These are phyloP conservation scores for Xylaria sp. DNA, from an alignment of 495 filamentous ascomycete genomes.

Conservation along the genomic window DNA sequence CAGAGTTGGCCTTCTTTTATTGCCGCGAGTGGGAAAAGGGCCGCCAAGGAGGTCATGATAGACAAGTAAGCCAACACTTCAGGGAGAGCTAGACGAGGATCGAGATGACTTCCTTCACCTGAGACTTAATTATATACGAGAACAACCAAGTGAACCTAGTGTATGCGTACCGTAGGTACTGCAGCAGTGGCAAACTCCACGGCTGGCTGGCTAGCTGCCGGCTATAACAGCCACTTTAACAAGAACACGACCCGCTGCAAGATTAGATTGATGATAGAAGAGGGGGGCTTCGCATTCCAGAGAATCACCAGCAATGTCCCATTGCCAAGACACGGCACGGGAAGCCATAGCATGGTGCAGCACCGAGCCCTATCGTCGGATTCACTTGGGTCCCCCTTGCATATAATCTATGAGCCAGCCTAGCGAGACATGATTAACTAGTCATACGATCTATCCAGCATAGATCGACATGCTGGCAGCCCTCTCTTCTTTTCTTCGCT, in stretches of 20 bases:
- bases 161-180: too few species aligned
- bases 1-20: neutral
- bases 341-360: slow-evolving; percentile 14
- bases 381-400: slow-evolving; percentile 1
- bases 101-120: neutral
- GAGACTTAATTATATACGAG: neutral
- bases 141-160: neutral
- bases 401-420: neutral
- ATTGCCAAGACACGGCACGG: slow-evolving; percentile 29
- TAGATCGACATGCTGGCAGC: neutral
- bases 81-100: neutral
- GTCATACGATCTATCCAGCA: neutral
- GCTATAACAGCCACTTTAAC: slow-evolving; percentile 8
- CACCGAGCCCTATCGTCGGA: slow-evolving; percentile 14
- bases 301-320: neutral
- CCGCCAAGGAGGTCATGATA: neutral
- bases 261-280: neutral
- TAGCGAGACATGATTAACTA: neutral
- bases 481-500: slow-evolving; percentile 5
- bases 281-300: neutral
- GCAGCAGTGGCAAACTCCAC: slow-evolving; percentile 3
- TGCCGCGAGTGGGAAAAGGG: neutral
- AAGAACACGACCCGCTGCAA: slow-evolving; percentile 15
- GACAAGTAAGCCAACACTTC: neutral
- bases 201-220: neutral